Evolutionary conservation across 2,329 filamentous ascomycete genomes (phyloP).

Genomic region (Calcarisporium arbuscula): DNA sequence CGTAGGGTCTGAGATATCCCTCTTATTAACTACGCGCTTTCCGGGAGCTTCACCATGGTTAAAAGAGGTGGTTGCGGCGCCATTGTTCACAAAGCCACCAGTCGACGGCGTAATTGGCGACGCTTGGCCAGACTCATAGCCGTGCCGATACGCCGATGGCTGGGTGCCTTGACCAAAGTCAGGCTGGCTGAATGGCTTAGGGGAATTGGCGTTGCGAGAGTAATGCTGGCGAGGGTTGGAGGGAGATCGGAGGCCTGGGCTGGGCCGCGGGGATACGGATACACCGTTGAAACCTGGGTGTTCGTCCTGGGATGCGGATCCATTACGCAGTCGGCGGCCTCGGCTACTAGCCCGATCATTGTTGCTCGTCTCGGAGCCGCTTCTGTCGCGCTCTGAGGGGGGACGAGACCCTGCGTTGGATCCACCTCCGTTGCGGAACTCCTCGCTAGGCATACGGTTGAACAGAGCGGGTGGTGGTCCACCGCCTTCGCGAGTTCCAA

Average conservation of each 20-base stretch:
- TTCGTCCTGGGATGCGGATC: conserved; percentile 30
- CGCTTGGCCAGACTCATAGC: conserved; percentile 7
- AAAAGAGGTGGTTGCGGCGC: too few relatives aligned
- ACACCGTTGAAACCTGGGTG: conserved; percentile 17
- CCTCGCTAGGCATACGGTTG: conserved; percentile 38
- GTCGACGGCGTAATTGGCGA: conserved; percentile 7
- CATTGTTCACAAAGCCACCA: conserved; percentile 2
- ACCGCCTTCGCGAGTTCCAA: conserved; percentile 36
- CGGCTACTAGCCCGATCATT: conserved; percentile 32
- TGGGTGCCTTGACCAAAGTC: conserved; percentile 2
- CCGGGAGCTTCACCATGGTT: conserved; percentile 9
- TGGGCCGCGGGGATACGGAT: conserved; percentile 21
- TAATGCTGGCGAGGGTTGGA: conserved; percentile 43
- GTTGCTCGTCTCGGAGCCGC: conserved; percentile 50
- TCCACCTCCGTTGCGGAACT: conserved; percentile 25
- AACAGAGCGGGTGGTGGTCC: conserved; percentile 39
- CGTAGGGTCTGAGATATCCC: conserved; percentile 45
- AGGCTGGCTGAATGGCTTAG: too few relatives aligned
- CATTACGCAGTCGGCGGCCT: conserved; percentile 32
- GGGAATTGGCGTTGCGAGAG: too few relatives aligned
- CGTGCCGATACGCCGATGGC: too few relatives aligned
- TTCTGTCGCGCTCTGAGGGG: conserved; percentile 43
- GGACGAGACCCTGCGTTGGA: conserved; percentile 23
- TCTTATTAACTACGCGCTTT: conserved; percentile 36
- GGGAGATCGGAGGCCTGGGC: conserved; percentile 34